These are phyloP conservation scores for Verticillium nubilum DNA, from an alignment of 2,329 filamentous ascomycete genomes.

Conservation along the genomic window DNA sequence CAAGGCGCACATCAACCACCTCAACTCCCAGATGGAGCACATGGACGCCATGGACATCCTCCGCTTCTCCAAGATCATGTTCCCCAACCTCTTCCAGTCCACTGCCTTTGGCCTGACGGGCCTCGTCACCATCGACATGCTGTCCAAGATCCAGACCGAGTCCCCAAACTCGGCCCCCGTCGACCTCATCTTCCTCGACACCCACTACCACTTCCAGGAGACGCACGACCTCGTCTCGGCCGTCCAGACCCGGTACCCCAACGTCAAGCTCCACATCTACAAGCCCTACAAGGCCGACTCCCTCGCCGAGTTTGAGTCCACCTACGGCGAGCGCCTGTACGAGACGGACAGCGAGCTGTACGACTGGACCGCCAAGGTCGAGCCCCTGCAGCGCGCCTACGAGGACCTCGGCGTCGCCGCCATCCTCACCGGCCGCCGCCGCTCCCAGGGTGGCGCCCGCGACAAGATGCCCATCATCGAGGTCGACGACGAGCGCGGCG, in stretches of 20 bases:
- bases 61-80: conserved; percentile 83
- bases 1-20: conserved; percentile 78
- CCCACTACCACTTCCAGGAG: conserved; percentile 76
- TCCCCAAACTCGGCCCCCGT: conserved; percentile 54
- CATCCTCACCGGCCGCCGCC: conserved; percentile 84
- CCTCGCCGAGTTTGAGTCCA: conserved; percentile 70
- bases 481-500: conserved; percentile 76
- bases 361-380: conserved; percentile 96
- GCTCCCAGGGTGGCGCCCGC: conserved; percentile 89
- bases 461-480: conserved; percentile 89
- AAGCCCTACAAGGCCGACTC: conserved; percentile 74
- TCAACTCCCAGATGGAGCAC: conserved; percentile 84
- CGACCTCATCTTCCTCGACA: conserved; percentile 77
- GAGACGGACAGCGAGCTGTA: conserved; percentile 83
- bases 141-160: conserved; percentile 66
- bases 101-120: conserved; percentile 80
- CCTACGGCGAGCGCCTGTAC: conserved; percentile 80
- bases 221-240: conserved; percentile 69
- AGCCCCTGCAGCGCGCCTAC: conserved; percentile 90
- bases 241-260: conserved; percentile 70
- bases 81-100: conserved; percentile 84
- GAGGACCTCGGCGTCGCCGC: conserved; percentile 81
- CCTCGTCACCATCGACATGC: conserved; percentile 78
- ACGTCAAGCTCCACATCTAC: conserved; percentile 80
- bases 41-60: conserved; percentile 89